phyloP scores from a whole-genome alignment of 1,284 basidiomycete genomes.

The Ceratobasidium sp. region DNA sequence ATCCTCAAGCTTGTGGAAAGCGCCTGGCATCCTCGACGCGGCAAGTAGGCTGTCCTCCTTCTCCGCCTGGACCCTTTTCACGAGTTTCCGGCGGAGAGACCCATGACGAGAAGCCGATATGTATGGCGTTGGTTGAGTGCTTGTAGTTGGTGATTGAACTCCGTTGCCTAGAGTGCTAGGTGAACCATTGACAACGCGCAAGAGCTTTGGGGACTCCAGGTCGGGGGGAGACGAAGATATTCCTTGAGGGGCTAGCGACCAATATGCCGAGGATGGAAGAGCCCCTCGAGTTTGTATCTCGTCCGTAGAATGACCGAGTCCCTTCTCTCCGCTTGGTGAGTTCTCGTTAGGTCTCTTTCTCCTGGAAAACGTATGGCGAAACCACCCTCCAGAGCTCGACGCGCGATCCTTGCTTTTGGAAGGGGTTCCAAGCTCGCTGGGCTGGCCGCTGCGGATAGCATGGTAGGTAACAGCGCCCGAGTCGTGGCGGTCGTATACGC shows the following conservation, averaged over 20 bases:
- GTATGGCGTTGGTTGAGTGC: slow-evolving; percentile 8
- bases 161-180: neutral
- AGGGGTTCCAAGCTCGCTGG: slow-evolving; percentile 12
- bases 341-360: neutral
- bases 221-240: neutral
- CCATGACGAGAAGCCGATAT: slow-evolving; percentile 29
- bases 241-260: neutral
- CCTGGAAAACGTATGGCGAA: slow-evolving; percentile 17
- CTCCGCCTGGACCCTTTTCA: neutral
- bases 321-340: slow-evolving; percentile 14
- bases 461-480: neutral
- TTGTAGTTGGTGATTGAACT: neutral
- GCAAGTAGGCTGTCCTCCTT: neutral
- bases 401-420: slow-evolving; percentile 7
- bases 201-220: slow-evolving; percentile 6
- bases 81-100: slow-evolving; percentile 17
- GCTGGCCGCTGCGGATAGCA: neutral
- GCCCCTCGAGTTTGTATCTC: neutral
- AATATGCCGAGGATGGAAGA: neutral
- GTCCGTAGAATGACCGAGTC: neutral
- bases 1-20: neutral
- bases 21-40: neutral
- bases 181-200: slow-evolving; percentile 18
- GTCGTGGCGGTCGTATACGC: neutral
- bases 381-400: slow-evolving; percentile 7